Base-by-base conservation (phyloP, 805 yeast species). In the Nakazawaea sp. region DNA sequence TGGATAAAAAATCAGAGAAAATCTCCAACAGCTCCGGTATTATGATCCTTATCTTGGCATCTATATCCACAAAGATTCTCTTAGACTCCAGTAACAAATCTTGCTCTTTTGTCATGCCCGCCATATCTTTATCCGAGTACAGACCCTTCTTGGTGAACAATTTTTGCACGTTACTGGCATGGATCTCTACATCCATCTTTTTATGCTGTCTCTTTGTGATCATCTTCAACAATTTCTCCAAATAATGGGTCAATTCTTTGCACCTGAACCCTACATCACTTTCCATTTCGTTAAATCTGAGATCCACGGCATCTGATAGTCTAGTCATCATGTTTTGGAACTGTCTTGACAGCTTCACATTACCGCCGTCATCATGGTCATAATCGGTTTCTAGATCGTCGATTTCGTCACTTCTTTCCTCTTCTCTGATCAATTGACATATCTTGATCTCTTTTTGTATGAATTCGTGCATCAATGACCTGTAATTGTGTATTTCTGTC, bases 1-100 rank as follows among this genome's bases (percentile, higher is more conserved):
- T 56, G 32, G 62, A 69, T 9, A 72, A 51, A 41, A 72, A 72
- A 45, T 74, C 81, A 25, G 73, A 72, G 31, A 72, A 45, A 13
- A 64, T 59, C 3, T 58, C 53, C 32, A 70, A 48, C 3, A 64
- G 59, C 44, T 70, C 73, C 1, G 81, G 81, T 5, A 72, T 50
- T 3, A 67, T 46, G 4, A 62, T 31, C 33, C 58, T 60, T n/a
- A 63, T 49, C 37, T 66, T 68, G 16, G 55, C 57, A 44, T 69
- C 66, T 15, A 67, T 44, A 16, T 61, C 61, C 12, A 48, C 45
- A 42, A 53, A 70, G 5, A 56, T 48, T 5, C 44, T 42, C 18
- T 54, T 54, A 9, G 56, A 49, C 16, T 55, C 59, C n/a, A 54
- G 53, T 23, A 63, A 31, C 18, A 59, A 50, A 1, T 41, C 38